Conservation (phyloP, 108 stramenopile genomes). For the Cyclotella baltica region DNA sequence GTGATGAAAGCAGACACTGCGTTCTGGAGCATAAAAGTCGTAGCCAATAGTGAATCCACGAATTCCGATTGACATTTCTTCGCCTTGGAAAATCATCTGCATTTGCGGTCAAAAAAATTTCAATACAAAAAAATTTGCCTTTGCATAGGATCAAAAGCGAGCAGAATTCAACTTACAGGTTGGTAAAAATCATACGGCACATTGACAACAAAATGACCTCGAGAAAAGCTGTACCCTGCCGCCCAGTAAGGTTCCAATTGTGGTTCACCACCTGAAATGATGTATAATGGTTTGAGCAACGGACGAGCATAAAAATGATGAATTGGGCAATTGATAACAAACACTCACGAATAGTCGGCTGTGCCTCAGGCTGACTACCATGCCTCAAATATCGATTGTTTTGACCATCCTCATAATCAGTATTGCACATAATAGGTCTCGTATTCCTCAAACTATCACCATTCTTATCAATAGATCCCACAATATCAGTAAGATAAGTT, state of each 20-base stretch:
- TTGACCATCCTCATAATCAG: conserved; percentile 81
- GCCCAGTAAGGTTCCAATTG: conserved; percentile 93
- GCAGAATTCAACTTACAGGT: conserved; percentile 49
- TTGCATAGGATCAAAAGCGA: conserved; percentile 14
- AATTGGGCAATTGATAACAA: not conserved
- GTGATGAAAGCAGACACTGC: conserved; percentile 89
- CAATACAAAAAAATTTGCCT: too few species aligned
- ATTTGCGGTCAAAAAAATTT: too few species aligned
- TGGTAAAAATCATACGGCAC: conserved; percentile 81
- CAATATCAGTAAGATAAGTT: conserved; percentile 88
- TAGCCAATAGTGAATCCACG: conserved; percentile 91
- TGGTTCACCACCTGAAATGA: conserved; percentile 56
- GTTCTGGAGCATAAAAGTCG: conserved; percentile 89
- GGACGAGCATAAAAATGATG: not conserved
- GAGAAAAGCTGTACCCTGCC: conserved; percentile 88
- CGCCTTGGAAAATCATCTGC: conserved; percentile 91
- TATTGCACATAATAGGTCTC: conserved; percentile 92
- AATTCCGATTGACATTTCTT: conserved; percentile 90
- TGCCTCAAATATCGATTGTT: conserved; percentile 86
- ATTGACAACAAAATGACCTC: conserved; percentile 88
- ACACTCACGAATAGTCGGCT: conserved; percentile 58
- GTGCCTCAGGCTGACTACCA: conserved; percentile 84
- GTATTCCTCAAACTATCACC: conserved; percentile 80
- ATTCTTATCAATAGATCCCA: conserved; percentile 69
- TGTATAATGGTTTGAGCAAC: not conserved